A percentile compares a stretch with the other conserved stretches of the same genome.
These are phyloP conservation scores for Candida broadrunensis DNA, from an alignment of 805 yeast species.

Conservation along the genomic window DNA sequence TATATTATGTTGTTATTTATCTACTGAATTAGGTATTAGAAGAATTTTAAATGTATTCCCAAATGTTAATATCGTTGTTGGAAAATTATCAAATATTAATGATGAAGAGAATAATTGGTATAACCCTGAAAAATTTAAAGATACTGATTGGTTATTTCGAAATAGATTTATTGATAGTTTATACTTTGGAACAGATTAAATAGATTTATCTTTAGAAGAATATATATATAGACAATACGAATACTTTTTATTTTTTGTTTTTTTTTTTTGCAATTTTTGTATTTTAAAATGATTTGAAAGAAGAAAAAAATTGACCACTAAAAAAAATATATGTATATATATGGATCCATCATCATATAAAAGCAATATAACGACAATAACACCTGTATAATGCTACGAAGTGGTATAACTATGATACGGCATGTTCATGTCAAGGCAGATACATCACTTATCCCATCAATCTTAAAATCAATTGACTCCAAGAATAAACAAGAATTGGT, in stretches of 20 bases:
- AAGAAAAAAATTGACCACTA: too few relatives aligned
- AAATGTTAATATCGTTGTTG: slow-evolving; percentile 64
- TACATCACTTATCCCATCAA: background rate
- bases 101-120: slow-evolving; percentile 16
- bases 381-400: too few relatives aligned
- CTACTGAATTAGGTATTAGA: slow-evolving; percentile 75
- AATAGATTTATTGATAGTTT: slow-evolving; percentile 69
- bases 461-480: background rate
- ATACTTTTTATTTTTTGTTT: too few relatives aligned
- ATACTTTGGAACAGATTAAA: slow-evolving; percentile 67
- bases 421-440: too few relatives aligned
- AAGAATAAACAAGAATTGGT: background rate
- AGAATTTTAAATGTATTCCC: slow-evolving; percentile 76
- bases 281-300: too few relatives aligned
- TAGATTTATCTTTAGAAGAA: too few relatives aligned
- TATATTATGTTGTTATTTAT: slow-evolving; percentile 64
- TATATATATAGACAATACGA: too few relatives aligned
- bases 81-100: slow-evolving; percentile 50
- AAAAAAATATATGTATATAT: too few relatives aligned
- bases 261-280: too few relatives aligned
- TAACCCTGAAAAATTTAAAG: slow-evolving; percentile 40
- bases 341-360: too few relatives aligned
- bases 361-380: too few relatives aligned
- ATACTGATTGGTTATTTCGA: slow-evolving; percentile 58
- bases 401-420: too few relatives aligned